phyloP scores from a whole-genome alignment of 2,329 filamentous ascomycete genomes.

The Aspergillus novoparasiticus region DNA sequence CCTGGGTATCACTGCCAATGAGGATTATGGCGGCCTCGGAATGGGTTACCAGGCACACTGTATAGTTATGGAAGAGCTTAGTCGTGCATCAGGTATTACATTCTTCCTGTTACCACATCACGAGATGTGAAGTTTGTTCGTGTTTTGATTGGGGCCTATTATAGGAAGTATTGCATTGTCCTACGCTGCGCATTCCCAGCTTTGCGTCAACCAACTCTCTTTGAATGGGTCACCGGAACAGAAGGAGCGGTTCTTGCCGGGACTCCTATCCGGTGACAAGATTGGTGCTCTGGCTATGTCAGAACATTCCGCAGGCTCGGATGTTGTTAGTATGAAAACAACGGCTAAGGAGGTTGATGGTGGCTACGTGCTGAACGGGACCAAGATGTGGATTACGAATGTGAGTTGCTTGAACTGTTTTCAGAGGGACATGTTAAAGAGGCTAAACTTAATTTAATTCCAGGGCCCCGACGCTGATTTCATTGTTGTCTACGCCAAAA shows the following conservation, averaged over 20 bases:
- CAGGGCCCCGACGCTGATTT: constrained; percentile 83
- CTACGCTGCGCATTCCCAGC: constrained; percentile 92
- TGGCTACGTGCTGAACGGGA: constrained; percentile 82
- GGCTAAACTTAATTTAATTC: not conserved
- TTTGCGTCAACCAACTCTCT: constrained; percentile 95
- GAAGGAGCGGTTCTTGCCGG: constrained; percentile 78
- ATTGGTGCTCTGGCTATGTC: constrained; percentile 94
- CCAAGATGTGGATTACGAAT: constrained; percentile 99
- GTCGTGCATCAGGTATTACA: constrained; percentile 70
- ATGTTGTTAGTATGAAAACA: constrained; percentile 95
- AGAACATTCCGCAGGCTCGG: constrained; percentile 85
- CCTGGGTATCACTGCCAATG: constrained; percentile 89
- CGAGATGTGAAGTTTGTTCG: not conserved
- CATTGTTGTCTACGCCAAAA: constrained; percentile 97
- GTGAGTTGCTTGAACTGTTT: constrained; percentile 40
- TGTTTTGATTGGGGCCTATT: not conserved
- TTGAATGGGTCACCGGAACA: constrained; percentile 81
- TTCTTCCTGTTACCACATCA: not conserved
- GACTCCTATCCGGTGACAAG: constrained; percentile 75
- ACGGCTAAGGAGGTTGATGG: constrained; percentile 78
- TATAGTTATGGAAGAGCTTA: constrained; percentile 92
- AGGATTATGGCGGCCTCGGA: constrained; percentile 83
- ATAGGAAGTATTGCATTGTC: constrained; percentile 66
- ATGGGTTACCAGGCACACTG: constrained; percentile 98
- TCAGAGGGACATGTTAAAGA: not conserved